These are phyloP conservation scores for Fusarium tjaetaba DNA, from an alignment of 2,329 filamentous ascomycete genomes.

Conservation along the genomic window DNA sequence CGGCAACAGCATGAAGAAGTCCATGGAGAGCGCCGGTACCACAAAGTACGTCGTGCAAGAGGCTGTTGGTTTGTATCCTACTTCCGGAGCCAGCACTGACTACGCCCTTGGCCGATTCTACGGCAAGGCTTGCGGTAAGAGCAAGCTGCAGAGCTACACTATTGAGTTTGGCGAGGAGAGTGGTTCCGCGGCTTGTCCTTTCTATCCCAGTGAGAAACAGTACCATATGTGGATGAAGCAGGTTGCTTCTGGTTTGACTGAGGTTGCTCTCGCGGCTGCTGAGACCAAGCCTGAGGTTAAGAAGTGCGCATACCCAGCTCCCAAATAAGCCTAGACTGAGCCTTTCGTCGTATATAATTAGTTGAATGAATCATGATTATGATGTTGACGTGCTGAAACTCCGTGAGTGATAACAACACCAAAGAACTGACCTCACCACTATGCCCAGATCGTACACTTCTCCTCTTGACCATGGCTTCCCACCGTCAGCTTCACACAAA, in stretches of 20 bases:
- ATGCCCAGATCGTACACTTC: neutral
- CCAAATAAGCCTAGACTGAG: slow-evolving; percentile 1
- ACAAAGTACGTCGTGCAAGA: slow-evolving; percentile 52
- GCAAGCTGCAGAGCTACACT: slow-evolving; percentile 55
- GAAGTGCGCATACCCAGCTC: slow-evolving; percentile 24
- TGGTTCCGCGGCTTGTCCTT: slow-evolving; percentile 46
- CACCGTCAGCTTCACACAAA: neutral
- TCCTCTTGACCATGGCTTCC: neutral
- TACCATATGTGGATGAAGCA: slow-evolving; percentile 58
- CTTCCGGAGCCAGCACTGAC: slow-evolving; percentile 57
- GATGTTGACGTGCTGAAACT: neutral
- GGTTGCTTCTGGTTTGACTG: slow-evolving; percentile 59
- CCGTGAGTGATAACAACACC: neutral
- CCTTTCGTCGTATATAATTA: neutral
- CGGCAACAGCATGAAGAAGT: slow-evolving; percentile 48
- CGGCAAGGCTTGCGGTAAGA: slow-evolving; percentile 44
- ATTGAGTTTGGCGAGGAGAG: slow-evolving; percentile 57
- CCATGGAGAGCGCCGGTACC: slow-evolving; percentile 53
- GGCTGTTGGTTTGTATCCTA: slow-evolving; percentile 56
- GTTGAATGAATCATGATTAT: slow-evolving; percentile 11
- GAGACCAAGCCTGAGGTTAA: slow-evolving; percentile 24
- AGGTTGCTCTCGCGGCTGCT: slow-evolving; percentile 51
- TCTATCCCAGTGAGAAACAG: slow-evolving; percentile 56
- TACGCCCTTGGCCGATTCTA: slow-evolving; percentile 59
- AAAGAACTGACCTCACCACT: neutral